Base-by-base conservation (phyloP, 495 filamentous ascomycete genomes). In the Penicillium taxi region DNA sequence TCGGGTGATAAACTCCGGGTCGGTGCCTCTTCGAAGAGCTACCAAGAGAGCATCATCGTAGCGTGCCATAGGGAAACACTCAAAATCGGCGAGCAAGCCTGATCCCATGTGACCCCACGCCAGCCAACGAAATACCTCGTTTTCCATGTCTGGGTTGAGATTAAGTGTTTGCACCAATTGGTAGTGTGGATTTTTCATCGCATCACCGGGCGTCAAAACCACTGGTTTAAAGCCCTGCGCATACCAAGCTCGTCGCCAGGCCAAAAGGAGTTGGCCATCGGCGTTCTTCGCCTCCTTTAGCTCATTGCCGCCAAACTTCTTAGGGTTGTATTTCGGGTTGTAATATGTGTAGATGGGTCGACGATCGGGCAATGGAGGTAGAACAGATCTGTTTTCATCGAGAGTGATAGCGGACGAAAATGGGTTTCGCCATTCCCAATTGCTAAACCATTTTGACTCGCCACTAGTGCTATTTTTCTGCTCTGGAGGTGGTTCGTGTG, bases 71-170 rank as follows among this genome's bases (percentile, higher is more conserved):
- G 91, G 91, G 35, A 95, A 75, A 19, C 86, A 75, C 6, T 77
- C 66, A 64, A 82, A 82, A 53, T 91, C 79, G 14, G 81, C 75
- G 7, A 98, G 71, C 12, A 95, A 59, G 4, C 91, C 91, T 19
- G 78, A 77, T n/a, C 83, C 80, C 84, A 95, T 93, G 37, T 82
- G 78, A 13, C 84, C 86, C 89, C 89, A 98, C 3, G 91, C 91
- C 37, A 94, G 61, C 88, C 87, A 96, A 37, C 82, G 71, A 64
- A 82, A 77, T 22, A 95, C 47, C 35, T 94, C 87, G 12, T 64
- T 68, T 54, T 85, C 79, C 35, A 93, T 51, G 21, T 70, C 68
- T 0, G 66, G 50, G 11, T 64, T 56, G 18, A 78, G 48, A 26
- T 76, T 57, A 35, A 79, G 47, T 21, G 59, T 63, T 53, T 88